Evolutionary conservation across 2,329 filamentous ascomycete species (phyloP), one percentile per base, ranked within the genome.

Genomic region (Diaporthe sp.): DNA sequence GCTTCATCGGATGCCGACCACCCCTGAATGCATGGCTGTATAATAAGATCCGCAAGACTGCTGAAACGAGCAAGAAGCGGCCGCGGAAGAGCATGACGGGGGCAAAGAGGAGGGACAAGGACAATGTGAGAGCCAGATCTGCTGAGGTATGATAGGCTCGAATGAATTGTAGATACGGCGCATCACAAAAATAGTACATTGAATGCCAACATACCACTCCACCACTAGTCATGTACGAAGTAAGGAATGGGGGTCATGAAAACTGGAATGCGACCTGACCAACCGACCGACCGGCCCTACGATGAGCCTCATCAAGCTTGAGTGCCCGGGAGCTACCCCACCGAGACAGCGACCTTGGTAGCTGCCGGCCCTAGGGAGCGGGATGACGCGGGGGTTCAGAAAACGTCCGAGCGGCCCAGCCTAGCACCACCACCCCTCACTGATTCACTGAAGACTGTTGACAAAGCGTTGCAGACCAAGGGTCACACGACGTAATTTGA

Each of bases 11-110:
- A 1, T 84, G 86, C 13, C 87, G 95, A 47, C 82, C 81, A 77
- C 93, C 94, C 1, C 92, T 97, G 87, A 92, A 93, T 78, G 94
- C 91, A 9, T 95, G 92, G 89, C 74, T 92, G 75, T 82, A 92
- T 70, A 89, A 89, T 77, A 91, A 90, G 81, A 89, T 90, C 38
- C 85, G 84, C 19, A 83, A 86, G n/a, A 83, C 85, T 33, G 83
- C 64, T 7, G 33, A 76, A 71, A 72, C 83, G 30, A 84, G 88
- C 73, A 86, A 84, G 79, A 88, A 85, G 78, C 86, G 94, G 75
- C 94, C 93, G 35, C 87, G 92, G 78, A 89, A 86, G 82, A 93
- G 92, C 80, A 95, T 95, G 92, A 93, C 78, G 35, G 79, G 79
- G 2, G 74, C 68, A 40, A 80, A 80, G 76, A 79, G 77, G 73